Conservation (phyloP, 2,329 filamentous ascomycete species). For the Huntiella moniliformis region DNA sequence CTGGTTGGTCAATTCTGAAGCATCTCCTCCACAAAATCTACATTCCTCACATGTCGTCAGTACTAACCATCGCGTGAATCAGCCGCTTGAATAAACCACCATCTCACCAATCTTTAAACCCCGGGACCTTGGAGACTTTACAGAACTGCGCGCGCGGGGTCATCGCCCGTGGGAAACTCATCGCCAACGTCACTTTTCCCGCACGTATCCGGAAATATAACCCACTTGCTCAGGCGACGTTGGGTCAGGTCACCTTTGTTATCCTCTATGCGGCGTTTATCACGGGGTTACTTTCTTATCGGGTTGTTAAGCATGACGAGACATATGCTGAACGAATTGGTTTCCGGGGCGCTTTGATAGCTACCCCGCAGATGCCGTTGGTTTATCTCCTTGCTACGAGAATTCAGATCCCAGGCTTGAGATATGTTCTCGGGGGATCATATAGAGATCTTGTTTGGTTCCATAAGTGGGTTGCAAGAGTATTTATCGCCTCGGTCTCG, state of each 20-base stretch:
- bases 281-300: constrained; percentile 35
- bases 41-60: too few relatives aligned
- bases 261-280: constrained; percentile 39
- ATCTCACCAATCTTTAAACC: neutral
- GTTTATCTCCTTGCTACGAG: constrained; percentile 44
- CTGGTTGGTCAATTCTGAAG: neutral
- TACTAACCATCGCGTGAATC: neutral
- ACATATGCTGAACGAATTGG: constrained; percentile 46
- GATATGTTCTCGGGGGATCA: constrained; percentile 35
- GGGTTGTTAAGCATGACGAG: constrained; percentile 30
- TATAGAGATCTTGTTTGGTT: constrained; percentile 57
- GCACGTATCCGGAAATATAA: constrained; percentile 26
- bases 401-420: constrained; percentile 33
- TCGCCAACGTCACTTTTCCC: constrained; percentile 34
- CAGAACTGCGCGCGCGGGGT: constrained; percentile 30
- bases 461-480: constrained; percentile 53
- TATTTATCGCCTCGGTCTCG: constrained; percentile 47
- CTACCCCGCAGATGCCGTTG: constrained; percentile 43
- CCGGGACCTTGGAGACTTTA: neutral
- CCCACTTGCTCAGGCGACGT: constrained; percentile 40
- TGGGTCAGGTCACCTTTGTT: constrained; percentile 35
- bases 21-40: too few relatives aligned
- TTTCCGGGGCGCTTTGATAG: constrained; percentile 49
- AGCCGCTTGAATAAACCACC: neutral
- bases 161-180: constrained; percentile 36